Percentiles rank a stretch among this genome's conserved stretches.
These are phyloP conservation scores for Russula griseocarnosa DNA, from an alignment of 768 basidiomycete species.

Conservation along the genomic window DNA sequence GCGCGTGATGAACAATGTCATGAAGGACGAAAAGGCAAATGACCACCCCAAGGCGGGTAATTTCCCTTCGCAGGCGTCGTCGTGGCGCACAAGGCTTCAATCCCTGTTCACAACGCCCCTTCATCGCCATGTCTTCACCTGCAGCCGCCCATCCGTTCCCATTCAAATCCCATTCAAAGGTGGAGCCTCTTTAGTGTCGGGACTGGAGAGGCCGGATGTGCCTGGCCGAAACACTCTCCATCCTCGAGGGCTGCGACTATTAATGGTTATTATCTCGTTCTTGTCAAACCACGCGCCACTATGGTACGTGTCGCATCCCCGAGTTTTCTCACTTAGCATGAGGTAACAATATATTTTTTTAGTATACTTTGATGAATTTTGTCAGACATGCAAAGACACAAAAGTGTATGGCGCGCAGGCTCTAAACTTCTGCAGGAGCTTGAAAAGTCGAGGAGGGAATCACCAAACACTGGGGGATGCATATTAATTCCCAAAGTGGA, in stretches of 20 bases:
- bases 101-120: neutral
- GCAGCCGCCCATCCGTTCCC: neutral
- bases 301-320: too few relatives aligned
- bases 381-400: neutral
- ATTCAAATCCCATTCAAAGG: neutral
- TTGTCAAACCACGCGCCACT: too few relatives aligned
- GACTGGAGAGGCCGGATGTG: neutral
- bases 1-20: slow-evolving; percentile 74
- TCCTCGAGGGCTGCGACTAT: too few relatives aligned
- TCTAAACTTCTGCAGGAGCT: neutral
- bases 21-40: slow-evolving; percentile 65
- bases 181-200: neutral
- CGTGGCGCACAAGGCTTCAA: neutral
- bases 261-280: too few relatives aligned
- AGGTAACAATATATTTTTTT: neutral
- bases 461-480: neutral
- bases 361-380: neutral
- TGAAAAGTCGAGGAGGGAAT: neutral
- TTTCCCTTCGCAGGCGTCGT: neutral
- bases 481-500: neutral
- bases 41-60: too few relatives aligned
- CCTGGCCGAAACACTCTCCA: neutral
- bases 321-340: neutral
- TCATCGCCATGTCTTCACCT: neutral
- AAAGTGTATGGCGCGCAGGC: neutral